Percentiles rank a stretch among this genome's conserved stretches.
Conservation (phyloP, 2,329 filamentous ascomycete species). For the Phyllosticta citriasiana region DNA sequence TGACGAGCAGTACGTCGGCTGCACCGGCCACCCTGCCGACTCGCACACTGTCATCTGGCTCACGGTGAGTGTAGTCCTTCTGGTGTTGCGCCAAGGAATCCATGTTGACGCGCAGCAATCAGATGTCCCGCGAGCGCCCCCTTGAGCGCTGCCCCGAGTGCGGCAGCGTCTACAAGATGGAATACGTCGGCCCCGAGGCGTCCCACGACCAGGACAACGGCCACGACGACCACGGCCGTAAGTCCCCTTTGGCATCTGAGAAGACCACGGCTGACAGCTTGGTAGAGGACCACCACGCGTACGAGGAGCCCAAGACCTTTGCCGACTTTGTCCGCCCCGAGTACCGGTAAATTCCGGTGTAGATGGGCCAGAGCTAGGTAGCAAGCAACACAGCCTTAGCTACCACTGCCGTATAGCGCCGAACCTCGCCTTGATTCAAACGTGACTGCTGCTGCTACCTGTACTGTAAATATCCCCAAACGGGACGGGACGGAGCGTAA, state of each 20-base stretch:
- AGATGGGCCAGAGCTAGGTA: not conserved
- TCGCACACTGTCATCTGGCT: constrained; percentile 88
- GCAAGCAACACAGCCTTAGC: not conserved
- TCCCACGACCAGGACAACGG: constrained; percentile 50
- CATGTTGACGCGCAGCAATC: not conserved
- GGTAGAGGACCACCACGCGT: constrained; percentile 41
- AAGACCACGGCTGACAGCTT: constrained; percentile 17
- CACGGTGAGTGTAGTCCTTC: constrained; percentile 55
- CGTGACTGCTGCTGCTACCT: not conserved
- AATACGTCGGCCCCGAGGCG: constrained; percentile 84
- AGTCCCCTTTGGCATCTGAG: not conserved
- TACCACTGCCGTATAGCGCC: not conserved
- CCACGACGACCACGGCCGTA: constrained; percentile 7
- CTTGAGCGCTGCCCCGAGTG: constrained; percentile 95
- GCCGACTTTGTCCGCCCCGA: constrained; percentile 92
- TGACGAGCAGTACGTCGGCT: constrained; percentile 93
- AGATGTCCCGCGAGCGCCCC: constrained; percentile 83
- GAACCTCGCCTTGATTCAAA: not conserved
- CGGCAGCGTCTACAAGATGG: constrained; percentile 94
- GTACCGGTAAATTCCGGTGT: constrained; percentile 58
- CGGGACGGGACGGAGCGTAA: not conserved
- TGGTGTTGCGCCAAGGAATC: constrained; percentile 5
- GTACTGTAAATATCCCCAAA: not conserved
- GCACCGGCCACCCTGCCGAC: constrained; percentile 88
- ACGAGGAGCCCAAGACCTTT: constrained; percentile 88